A percentile compares a stretch with the other conserved stretches of the same genome.
Evolutionary conservation across 176 grass and related monocot species (phyloP).

Genomic region (Eleusine coracana): DNA sequence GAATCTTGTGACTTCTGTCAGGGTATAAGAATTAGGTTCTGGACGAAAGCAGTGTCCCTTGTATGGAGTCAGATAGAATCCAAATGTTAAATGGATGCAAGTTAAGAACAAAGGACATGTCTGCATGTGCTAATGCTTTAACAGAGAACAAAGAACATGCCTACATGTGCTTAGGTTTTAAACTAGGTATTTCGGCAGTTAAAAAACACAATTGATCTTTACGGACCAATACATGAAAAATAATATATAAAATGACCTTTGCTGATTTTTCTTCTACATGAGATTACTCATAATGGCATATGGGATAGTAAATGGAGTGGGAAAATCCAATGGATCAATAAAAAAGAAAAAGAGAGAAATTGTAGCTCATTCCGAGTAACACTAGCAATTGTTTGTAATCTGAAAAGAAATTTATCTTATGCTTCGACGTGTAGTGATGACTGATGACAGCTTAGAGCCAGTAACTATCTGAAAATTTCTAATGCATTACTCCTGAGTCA

Average conservation of each 20-base stretch:
- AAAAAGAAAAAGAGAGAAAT: background rate
- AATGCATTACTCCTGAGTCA: background rate
- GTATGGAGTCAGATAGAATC: conserved; percentile 29
- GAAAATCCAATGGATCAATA: background rate
- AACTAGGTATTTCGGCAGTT: conserved; percentile 19
- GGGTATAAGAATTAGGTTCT: conserved; percentile 46
- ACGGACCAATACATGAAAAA: conserved; percentile 15
- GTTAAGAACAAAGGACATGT: conserved; percentile 36
- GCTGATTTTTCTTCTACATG: background rate
- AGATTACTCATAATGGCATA: background rate
- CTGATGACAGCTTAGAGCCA: background rate
- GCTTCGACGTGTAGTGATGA: conserved; percentile 3
- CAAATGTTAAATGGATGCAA: conserved; percentile 23
- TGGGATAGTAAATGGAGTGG: conserved; percentile 18
- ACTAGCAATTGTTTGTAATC: background rate
- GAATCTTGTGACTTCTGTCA: conserved; percentile 40
- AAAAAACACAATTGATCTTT: conserved; percentile 3
- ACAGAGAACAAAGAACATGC: conserved; percentile 13
- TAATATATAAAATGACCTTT: background rate
- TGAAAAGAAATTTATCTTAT: background rate
- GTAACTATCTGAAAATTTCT: background rate
- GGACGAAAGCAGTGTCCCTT: conserved; percentile 15
- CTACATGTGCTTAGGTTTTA: conserved; percentile 40
- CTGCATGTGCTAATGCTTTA: conserved; percentile 21
- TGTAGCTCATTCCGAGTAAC: background rate